Conservation (phyloP, 345 rosid species). For the Angophora floribunda region DNA sequence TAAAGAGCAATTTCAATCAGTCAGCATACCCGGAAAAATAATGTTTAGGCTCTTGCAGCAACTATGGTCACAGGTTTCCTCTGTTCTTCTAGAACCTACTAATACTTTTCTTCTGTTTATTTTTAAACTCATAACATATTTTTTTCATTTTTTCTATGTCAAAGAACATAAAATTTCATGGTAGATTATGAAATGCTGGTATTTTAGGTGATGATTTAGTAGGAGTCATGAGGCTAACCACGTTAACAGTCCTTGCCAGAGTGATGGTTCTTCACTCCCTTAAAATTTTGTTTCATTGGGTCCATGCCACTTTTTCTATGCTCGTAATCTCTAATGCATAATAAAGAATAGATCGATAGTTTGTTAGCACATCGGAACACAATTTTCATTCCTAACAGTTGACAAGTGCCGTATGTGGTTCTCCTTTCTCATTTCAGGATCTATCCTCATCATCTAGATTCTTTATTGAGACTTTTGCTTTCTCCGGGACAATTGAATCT, state of each 20-base stretch:
- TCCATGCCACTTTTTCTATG: neutral
- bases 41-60: constrained; percentile 58
- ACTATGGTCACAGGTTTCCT: constrained; percentile 75
- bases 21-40: constrained; percentile 50
- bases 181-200: neutral
- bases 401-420: neutral
- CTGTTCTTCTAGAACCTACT: neutral
- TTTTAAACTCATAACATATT: neutral
- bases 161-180: neutral
- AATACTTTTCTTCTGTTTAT: neutral
- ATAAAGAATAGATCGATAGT: neutral
- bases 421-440: constrained; percentile 37
- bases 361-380: neutral
- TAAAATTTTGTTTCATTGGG: neutral
- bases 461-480: constrained; percentile 45
- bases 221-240: neutral
- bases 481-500: constrained; percentile 15
- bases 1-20: constrained; percentile 25
- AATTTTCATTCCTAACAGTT: neutral
- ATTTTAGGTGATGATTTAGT: neutral
- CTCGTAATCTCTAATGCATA: neutral
- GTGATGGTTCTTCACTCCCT: neutral
- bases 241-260: neutral
- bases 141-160: neutral
- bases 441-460: constrained; percentile 17